Base-by-base conservation (phyloP, 78 protist genomes). In the Salpingoeca rosetta region DNA sequence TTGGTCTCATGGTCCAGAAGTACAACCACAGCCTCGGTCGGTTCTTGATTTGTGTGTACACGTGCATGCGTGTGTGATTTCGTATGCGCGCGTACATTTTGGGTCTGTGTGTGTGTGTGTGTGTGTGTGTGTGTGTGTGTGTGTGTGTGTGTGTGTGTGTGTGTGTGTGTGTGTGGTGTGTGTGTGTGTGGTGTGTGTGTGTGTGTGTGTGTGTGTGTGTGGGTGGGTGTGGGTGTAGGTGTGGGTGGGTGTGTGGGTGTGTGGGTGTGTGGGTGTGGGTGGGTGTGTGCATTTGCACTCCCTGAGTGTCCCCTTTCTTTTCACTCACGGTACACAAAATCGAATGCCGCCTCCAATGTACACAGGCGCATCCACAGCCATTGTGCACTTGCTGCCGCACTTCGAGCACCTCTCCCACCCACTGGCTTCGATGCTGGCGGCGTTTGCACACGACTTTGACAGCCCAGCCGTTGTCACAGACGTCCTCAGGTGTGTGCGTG, bases 381-480 rank as follows among this genome's bases (percentile, higher is more conserved):
- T 56, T 35, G 35, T 81, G 43, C 84, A 81, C 76, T 0, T 81
- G 72, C 84, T 81, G 84, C 84, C 74, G 7, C 41, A 31, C 44
- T 56, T 51, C 17, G 84, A 81, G 76, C 84, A 81, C 31, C 84
- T 81, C 17, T 17, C 84, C 1, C 35, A 2, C 1, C 84, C 74
- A 0, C 38, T 81, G 11, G 84, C 84, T 1, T 36, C 44, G 27
- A 3, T 81, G 35, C 45, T 81, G 10, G 1, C 36, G 41, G 38
- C 12, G 42, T 0, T 44, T 24, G 72, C 74, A 7, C 37, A 42
- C 40, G 41, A 28, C 27, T 42, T 35, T 72, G 72, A 80, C 38
- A 11, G 22, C 31, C 17, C 83, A 39, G 2, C 31, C 73, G 28
- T 44, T 2, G 40, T 27, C 37, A 39, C 26, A 3, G 83, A 44